These are phyloP conservation scores for Prunus padus DNA, from an alignment of 306 rosid species.

Conservation along the genomic window DNA sequence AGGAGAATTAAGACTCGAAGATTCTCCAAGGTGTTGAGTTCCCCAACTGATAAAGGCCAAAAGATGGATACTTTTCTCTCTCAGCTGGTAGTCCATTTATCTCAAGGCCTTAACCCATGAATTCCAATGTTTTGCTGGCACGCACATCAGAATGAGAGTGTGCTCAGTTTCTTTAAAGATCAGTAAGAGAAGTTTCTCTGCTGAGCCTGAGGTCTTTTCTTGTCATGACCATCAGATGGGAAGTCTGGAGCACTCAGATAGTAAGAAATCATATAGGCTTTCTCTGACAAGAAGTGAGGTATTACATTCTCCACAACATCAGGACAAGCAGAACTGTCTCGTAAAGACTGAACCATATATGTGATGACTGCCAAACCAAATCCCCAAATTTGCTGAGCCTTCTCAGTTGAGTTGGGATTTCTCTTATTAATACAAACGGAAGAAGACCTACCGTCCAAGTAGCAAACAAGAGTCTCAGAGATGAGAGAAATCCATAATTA, in stretches of 20 bases:
- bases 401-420: conserved; percentile 40
- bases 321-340: conserved; percentile 64
- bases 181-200: conserved; percentile 57
- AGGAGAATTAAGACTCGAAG: conserved; percentile 45
- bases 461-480: conserved; percentile 61
- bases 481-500: conserved; percentile 62
- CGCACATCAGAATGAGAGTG: conserved; percentile 80
- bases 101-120: conserved; percentile 76
- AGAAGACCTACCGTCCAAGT: conserved; percentile 40
- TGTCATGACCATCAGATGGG: conserved; percentile 71
- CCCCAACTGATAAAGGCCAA: conserved; percentile 87
- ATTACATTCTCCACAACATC: conserved; percentile 69
- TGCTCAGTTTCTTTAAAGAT: conserved; percentile 77
- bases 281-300: conserved; percentile 79
- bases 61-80: conserved; percentile 91
- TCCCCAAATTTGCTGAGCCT: conserved; percentile 75
- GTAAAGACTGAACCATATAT: conserved; percentile 80
- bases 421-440: conserved; percentile 33
- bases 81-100: conserved; percentile 63
- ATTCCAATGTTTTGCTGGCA: conserved; percentile 72
- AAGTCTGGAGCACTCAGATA: conserved; percentile 73
- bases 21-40: conserved; percentile 61
- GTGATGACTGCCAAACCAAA: conserved; percentile 84
- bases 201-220: conserved; percentile 71
- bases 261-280: conserved; percentile 56